Conservation (phyloP, 495 filamentous ascomycete species). For the Penicillium ochrochloron region DNA sequence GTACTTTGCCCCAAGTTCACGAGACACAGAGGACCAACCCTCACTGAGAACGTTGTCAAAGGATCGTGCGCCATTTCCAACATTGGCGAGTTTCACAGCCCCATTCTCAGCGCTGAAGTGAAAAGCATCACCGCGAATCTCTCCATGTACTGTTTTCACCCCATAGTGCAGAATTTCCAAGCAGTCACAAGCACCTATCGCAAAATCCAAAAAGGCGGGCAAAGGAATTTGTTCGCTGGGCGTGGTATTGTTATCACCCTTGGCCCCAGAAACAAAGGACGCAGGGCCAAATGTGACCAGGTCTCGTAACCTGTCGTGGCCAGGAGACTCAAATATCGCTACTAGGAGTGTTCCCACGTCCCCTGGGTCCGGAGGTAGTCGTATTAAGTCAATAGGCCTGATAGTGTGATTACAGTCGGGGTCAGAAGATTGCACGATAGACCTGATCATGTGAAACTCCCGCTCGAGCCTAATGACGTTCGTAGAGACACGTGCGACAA, state of each 20-base stretch:
- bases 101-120: conserved; percentile 72
- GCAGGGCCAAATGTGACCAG: conserved; percentile 79
- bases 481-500: conserved; percentile 78
- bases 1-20: conserved; percentile 78
- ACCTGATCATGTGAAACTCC: conserved; percentile 78
- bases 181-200: conserved; percentile 82
- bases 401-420: conserved; percentile 74
- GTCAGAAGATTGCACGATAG: conserved; percentile 70
- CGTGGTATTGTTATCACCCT: conserved; percentile 51
- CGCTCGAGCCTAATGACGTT: conserved; percentile 82
- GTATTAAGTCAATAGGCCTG: conserved; percentile 72
- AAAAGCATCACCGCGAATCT: conserved; percentile 86
- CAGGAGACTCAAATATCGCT: conserved; percentile 78
- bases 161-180: conserved; percentile 86
- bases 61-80: conserved; percentile 79
- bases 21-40: conserved; percentile 80
- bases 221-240: conserved; percentile 67
- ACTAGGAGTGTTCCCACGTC: conserved; percentile 70
- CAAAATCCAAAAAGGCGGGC: conserved; percentile 81
- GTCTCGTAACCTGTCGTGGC: conserved; percentile 70
- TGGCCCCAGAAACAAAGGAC: conserved; percentile 60
- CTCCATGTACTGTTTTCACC: conserved; percentile 80
- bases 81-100: conserved; percentile 76
- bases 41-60: conserved; percentile 88
- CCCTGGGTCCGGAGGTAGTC: conserved; percentile 64